Conservation (phyloP, 805 yeast genomes). For the Kregervanrija delftensis region DNA sequence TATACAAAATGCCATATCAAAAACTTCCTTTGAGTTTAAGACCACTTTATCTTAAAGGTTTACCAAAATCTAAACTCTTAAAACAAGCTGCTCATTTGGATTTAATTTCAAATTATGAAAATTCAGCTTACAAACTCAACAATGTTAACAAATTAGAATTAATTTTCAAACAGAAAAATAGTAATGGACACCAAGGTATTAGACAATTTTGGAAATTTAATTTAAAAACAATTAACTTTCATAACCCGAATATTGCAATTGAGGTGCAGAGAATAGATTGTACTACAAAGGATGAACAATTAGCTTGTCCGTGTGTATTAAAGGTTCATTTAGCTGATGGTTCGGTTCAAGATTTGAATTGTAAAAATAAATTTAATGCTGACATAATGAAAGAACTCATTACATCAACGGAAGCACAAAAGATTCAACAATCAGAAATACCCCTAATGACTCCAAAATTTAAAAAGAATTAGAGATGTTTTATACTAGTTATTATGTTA, state of each 20-base stretch:
- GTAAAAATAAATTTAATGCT: slow-evolving; percentile 41
- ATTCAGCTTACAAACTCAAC: slow-evolving; percentile 31
- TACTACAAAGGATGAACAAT: slow-evolving; percentile 34
- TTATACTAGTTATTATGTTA: no score
- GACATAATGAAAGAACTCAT: slow-evolving; percentile 55
- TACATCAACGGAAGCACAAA: slow-evolving; percentile 41
- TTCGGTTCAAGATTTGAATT: slow-evolving; percentile 38
- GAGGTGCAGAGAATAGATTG: slow-evolving; percentile 49
- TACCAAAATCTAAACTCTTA: slow-evolving; percentile 35
- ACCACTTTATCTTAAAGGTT: slow-evolving; percentile 23
- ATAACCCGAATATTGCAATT: slow-evolving; percentile 67
- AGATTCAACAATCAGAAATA: slow-evolving; percentile 41
- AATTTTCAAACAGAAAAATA: slow-evolving; percentile 38
- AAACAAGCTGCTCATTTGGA: slow-evolving; percentile 47
- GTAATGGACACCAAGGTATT: slow-evolving; percentile 58
- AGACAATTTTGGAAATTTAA: slow-evolving; percentile 68
- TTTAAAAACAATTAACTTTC: slow-evolving; percentile 73
- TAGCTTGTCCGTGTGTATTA: slow-evolving; percentile 39
- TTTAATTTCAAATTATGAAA: slow-evolving; percentile 42
- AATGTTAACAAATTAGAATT: slow-evolving; percentile 40
- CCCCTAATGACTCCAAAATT: slow-evolving; percentile 19
- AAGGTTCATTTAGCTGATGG: slow-evolving; percentile 35
- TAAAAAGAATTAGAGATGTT: no score
- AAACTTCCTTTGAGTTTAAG: slow-evolving; percentile 16
- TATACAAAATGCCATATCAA: slow-evolving; percentile 14